Evolutionary conservation across 192 early-diverging fungal genomes (phyloP).

Genomic region (Backusella tuberculispora): DNA sequence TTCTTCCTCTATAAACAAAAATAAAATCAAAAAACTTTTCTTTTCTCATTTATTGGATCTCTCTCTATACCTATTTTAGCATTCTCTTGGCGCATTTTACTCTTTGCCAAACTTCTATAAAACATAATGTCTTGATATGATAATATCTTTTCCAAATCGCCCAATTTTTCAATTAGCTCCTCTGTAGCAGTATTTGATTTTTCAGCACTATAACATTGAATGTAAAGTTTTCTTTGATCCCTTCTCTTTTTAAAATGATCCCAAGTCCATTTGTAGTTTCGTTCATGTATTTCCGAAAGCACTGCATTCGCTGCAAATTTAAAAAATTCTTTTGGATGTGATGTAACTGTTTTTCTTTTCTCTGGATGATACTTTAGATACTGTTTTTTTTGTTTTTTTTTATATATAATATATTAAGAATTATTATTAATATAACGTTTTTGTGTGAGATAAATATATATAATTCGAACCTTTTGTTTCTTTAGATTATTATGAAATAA

Average conservation of each 20-base stretch:
- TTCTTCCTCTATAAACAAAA: neutral
- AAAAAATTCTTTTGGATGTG: slow-evolving; percentile 76
- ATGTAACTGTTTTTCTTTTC: slow-evolving; percentile 62
- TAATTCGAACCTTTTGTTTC: slow-evolving; percentile 29
- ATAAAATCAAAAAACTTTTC: neutral
- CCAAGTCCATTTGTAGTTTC: slow-evolving; percentile 75
- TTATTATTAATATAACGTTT: no score
- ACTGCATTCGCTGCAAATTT: slow-evolving; percentile 66
- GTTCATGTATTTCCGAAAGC: slow-evolving; percentile 74
- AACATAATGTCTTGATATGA: slow-evolving; percentile 79
- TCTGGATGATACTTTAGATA: slow-evolving; percentile 77
- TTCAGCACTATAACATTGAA: slow-evolving; percentile 57
- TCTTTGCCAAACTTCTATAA: slow-evolving; percentile 68
- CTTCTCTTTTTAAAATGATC: slow-evolving; percentile 66
- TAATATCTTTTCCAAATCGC: slow-evolving; percentile 62
- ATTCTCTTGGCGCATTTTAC: slow-evolving; percentile 62
- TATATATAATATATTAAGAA: neutral
- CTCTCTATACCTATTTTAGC: slow-evolving; percentile 42
- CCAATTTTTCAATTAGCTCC: slow-evolving; percentile 50
- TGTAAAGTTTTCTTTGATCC: slow-evolving; percentile 69
- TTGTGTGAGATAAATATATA: neutral
- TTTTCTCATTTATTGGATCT: neutral
- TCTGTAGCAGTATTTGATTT: slow-evolving; percentile 43
- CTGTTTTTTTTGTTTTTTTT: slow-evolving; percentile 24
- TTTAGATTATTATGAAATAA: slow-evolving; percentile 36